Base-by-base conservation (phyloP, 2,329 filamentous ascomycete genomes). In the Knufia fluminis region DNA sequence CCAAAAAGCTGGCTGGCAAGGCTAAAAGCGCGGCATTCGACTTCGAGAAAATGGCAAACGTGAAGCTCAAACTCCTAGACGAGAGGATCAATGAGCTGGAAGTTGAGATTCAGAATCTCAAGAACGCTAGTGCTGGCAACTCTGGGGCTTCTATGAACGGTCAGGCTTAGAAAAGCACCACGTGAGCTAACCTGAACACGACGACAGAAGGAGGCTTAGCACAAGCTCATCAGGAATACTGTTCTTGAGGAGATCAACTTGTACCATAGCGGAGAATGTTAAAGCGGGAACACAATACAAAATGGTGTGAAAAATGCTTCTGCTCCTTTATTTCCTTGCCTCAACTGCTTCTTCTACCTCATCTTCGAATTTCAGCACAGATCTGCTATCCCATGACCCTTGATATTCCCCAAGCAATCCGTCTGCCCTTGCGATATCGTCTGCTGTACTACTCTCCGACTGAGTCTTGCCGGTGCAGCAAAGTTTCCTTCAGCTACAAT, bases 261-360 rank as follows among this genome's bases (percentile, higher is more conserved):
- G 38, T 40, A 40, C 38, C 22, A 22, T 19, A 3, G 38, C 38
- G 38, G 38, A 22, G 38, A 40, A 40, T 22, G 38, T 40, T 40
- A 40, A 40, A 40, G 38, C 17, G n/a, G 8, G 12, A 22, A 40
- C 17, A 19, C 9, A 19, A 22, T 20, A 20, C 38, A 40, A 20
- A 17, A 38, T 16, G 26, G 12, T 28, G 26, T 28, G 26, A 28
- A 28, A 28, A 28, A n/a, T n/a, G n/a, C n/a, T n/a, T n/a, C n/a
- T n/a, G n/a, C n/a, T n/a, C n/a, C n/a, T n/a, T n/a, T n/a, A n/a
- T n/a, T n/a, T n/a, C n/a, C n/a, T n/a, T n/a, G n/a, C n/a, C n/a
- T n/a, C n/a, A n/a, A n/a, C n/a, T n/a, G n/a, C n/a, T n/a, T n/a
- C n/a, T n/a, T n/a, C n/a, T n/a, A n/a, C n/a, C n/a, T n/a, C n/a